These are phyloP conservation scores for Didymella lethalis DNA, from an alignment of 2,329 filamentous ascomycete genomes.

Conservation along the genomic window DNA sequence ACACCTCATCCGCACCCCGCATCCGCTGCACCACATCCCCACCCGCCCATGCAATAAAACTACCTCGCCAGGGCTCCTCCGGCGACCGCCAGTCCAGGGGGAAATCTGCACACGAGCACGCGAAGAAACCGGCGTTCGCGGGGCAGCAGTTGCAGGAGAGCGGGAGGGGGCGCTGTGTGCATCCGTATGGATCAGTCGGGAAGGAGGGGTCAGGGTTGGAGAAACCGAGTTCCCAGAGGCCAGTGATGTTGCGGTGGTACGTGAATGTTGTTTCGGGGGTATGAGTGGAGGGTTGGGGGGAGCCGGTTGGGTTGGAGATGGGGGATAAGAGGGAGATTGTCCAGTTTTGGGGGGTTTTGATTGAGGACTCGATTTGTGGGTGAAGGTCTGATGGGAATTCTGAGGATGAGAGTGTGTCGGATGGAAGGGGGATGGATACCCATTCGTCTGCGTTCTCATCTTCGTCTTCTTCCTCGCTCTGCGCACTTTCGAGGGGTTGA, in stretches of 20 bases:
- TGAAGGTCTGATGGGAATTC: too few relatives aligned
- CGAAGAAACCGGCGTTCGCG: background rate
- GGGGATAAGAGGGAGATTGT: background rate
- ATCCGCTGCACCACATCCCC: background rate
- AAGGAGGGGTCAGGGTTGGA: background rate
- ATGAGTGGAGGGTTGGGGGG: too few relatives aligned
- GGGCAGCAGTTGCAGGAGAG: background rate
- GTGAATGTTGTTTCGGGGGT: background rate
- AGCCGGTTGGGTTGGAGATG: too few relatives aligned
- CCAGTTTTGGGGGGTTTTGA: background rate
- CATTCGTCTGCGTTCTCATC: background rate
- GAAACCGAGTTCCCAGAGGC: background rate
- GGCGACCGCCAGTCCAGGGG: background rate
- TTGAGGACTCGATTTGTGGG: too few relatives aligned
- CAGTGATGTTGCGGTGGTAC: background rate
- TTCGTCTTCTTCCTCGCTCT: background rate
- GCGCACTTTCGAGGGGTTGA: rapidly evolving
- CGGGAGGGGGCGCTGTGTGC: background rate
- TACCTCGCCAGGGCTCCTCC: background rate
- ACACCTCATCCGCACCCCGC: background rate
- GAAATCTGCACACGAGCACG: background rate
- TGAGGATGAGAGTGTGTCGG: too few relatives aligned
- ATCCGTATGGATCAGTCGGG: background rate
- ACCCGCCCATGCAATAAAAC: background rate
- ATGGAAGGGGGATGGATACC: background rate